Evolutionary conservation across 495 filamentous ascomycete species (phyloP).

Genomic region (Neurospora intermedia): DNA sequence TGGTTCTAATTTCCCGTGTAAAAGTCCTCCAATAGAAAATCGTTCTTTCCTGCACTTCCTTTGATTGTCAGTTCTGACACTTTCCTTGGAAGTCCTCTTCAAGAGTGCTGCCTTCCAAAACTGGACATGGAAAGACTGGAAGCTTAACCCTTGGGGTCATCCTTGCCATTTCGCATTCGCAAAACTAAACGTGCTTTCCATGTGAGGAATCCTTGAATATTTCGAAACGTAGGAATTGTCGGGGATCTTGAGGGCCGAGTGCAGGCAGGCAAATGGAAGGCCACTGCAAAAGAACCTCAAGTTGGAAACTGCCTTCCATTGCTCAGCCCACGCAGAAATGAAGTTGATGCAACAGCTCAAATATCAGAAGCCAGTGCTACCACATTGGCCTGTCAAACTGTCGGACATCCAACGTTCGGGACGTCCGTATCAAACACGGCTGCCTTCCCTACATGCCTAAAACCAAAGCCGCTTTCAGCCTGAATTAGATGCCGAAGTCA

Average conservation of each 20-base stretch:
- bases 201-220: neutral
- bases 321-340: neutral
- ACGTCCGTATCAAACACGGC: neutral
- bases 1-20: conserved; percentile 6
- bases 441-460: neutral
- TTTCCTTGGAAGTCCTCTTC: neutral
- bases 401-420: neutral
- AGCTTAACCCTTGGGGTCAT: neutral
- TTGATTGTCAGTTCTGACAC: neutral
- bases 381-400: neutral
- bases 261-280: neutral
- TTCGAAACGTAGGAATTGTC: neutral
- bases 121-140: neutral
- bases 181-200: neutral
- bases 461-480: neutral
- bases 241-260: neutral
- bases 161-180: neutral
- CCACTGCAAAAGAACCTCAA: neutral
- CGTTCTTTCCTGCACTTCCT: neutral
- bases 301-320: neutral
- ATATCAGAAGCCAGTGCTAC: neutral
- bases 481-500: neutral
- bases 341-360: neutral
- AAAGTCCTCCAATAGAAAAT: conserved; percentile 13
- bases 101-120: neutral